These are phyloP conservation scores for Talaromyces pinophilus DNA, from an alignment of 2,329 filamentous ascomycete genomes.

Conservation along the genomic window DNA sequence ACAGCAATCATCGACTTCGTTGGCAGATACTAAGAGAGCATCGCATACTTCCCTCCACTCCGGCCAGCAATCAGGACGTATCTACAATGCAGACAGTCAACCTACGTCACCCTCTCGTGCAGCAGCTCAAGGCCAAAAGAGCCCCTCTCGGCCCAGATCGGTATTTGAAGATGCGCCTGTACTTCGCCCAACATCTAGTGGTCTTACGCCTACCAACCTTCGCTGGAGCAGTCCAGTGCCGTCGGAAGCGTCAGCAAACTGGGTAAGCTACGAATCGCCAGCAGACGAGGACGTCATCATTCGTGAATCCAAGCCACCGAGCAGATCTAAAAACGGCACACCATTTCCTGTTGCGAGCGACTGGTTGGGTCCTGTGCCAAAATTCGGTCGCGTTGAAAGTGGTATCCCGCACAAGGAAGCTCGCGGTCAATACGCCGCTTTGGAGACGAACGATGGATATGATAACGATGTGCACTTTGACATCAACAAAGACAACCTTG, in stretches of 20 bases:
- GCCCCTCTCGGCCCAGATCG: slow-evolving; percentile 36
- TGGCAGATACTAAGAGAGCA: slow-evolving; percentile 39
- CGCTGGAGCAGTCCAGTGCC: slow-evolving; percentile 41
- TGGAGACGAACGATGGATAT: slow-evolving; percentile 30
- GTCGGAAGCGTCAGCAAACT: slow-evolving; percentile 39
- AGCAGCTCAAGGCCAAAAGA: slow-evolving; percentile 33
- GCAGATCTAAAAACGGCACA: slow-evolving; percentile 32
- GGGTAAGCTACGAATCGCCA: slow-evolving; percentile 42
- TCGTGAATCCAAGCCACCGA: slow-evolving; percentile 38
- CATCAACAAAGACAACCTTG: slow-evolving; percentile 42
- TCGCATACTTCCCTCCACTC: slow-evolving; percentile 53
- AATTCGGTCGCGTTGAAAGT: slow-evolving; percentile 32
- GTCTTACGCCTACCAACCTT: slow-evolving; percentile 30
- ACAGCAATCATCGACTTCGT: slow-evolving; percentile 53
- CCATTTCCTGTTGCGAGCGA: slow-evolving; percentile 34
- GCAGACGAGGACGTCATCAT: slow-evolving; percentile 27
- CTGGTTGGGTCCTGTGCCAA: slow-evolving; percentile 38
- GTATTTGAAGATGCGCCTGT: slow-evolving; percentile 34
- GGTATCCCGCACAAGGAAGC: slow-evolving; percentile 37
- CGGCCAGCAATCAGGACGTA: slow-evolving; percentile 31
- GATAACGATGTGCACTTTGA: slow-evolving; percentile 38
- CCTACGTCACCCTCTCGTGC: slow-evolving; percentile 34
- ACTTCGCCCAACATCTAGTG: slow-evolving; percentile 32
- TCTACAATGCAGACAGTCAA: slow-evolving; percentile 32
- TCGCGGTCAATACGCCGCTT: slow-evolving; percentile 41